These are phyloP conservation scores for Tetrapisispora phaffii DNA, from an alignment of 805 yeast species.

Conservation along the genomic window DNA sequence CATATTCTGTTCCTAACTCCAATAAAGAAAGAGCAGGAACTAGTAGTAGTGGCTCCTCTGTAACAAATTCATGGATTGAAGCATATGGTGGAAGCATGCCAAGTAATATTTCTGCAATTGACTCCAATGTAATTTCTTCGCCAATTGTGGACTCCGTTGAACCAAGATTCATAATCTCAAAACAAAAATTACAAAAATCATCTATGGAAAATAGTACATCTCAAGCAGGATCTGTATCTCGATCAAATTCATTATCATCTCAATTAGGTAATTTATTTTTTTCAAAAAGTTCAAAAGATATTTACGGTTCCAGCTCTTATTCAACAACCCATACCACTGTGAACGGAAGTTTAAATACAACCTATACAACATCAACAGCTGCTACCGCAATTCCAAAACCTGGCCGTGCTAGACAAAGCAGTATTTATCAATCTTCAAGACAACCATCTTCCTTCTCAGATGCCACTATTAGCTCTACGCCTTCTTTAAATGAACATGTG, in stretches of 20 bases:
- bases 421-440: slow-evolving; percentile 29
- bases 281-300: slow-evolving; percentile 20
- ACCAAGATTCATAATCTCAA: slow-evolving; percentile 74
- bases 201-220: slow-evolving; percentile 17
- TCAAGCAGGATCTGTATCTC: slow-evolving; percentile 18
- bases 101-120: slow-evolving; percentile 33
- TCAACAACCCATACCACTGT: slow-evolving; percentile 3
- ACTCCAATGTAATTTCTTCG: slow-evolving; percentile 57
- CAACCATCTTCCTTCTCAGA: slow-evolving; percentile 24
- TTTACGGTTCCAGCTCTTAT: slow-evolving; percentile 2
- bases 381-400: slow-evolving; percentile 30
- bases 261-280: slow-evolving; percentile 29
- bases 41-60: slow-evolving; percentile 23
- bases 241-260: slow-evolving; percentile 29
- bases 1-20: slow-evolving; percentile 67
- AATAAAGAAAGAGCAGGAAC: slow-evolving; percentile 24
- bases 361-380: slow-evolving; percentile 8
- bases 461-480: slow-evolving; percentile 16
- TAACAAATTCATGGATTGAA: slow-evolving; percentile 29
- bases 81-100: slow-evolving; percentile 32
- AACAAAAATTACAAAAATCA: slow-evolving; percentile 42
- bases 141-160: slow-evolving; percentile 69
- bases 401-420: slow-evolving; percentile 26
- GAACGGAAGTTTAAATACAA: slow-evolving; percentile 1
- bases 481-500: slow-evolving; percentile 26